Conservation (phyloP, 2,329 filamentous ascomycete genomes). For the Fusarium zealandicum region DNA sequence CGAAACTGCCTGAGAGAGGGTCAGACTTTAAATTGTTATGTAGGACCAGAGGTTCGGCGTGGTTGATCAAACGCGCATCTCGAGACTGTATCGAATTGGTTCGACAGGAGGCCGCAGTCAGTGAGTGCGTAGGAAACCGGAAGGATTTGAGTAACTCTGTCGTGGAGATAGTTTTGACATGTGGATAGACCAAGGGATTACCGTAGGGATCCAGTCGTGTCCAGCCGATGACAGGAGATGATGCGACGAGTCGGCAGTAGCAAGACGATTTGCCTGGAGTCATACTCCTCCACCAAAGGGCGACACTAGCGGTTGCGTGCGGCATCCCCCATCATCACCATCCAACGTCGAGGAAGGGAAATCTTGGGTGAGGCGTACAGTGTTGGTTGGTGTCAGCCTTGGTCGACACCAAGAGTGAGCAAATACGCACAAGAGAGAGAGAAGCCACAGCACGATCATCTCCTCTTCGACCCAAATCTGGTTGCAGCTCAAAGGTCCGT, state of each 20-base stretch:
- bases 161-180: constrained; percentile 29
- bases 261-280: neutral
- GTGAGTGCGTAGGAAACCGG: constrained; percentile 21
- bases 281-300: neutral
- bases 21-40: neutral
- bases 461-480: neutral
- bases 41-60: neutral
- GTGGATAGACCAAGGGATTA: constrained; percentile 31
- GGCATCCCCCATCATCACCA: constrained; percentile 1
- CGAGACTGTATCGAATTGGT: constrained; percentile 5
- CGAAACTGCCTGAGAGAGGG: neutral
- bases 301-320: too few relatives aligned
- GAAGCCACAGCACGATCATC: neutral
- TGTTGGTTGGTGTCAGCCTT: constrained; percentile 12
- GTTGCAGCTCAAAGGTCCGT: neutral
- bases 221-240: constrained; percentile 12
- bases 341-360: neutral
- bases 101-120: constrained; percentile 8
- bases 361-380: neutral
- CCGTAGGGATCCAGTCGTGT: constrained; percentile 30
- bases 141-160: constrained; percentile 26
- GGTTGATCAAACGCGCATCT: neutral
- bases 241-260: neutral
- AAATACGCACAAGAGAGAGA: constrained; percentile 1
- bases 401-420: constrained; percentile 1